A percentile compares a stretch with the other conserved stretches of the same genome.
phyloP scores from a whole-genome alignment of 192 early-diverging fungal genomes.

The Podila clonocystis region DNA sequence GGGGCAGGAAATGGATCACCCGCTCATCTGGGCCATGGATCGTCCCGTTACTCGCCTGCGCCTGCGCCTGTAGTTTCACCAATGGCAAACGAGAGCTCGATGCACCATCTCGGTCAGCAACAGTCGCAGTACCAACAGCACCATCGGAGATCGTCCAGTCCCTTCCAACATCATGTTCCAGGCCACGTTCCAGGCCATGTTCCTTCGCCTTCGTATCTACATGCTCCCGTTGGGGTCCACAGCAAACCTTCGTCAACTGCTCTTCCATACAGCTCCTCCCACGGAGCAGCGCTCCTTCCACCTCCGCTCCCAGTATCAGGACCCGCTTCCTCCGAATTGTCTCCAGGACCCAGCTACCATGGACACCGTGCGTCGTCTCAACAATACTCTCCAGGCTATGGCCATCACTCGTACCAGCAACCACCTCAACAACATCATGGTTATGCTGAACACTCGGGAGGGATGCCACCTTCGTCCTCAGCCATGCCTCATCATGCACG shows the following conservation, averaged over 20 bases:
- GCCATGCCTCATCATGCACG: conserved; percentile 13
- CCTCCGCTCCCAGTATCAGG: conserved; percentile 16
- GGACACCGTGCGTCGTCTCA: conserved; percentile 14
- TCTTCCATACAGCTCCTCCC: conserved; percentile 22
- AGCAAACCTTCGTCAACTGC: conserved; percentile 15
- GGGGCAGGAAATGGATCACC: conserved; percentile 27
- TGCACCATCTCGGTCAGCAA: conserved; percentile 10
- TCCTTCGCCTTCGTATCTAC: conserved; percentile 33
- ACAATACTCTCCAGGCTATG: neutral
- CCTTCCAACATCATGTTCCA: conserved; percentile 42
- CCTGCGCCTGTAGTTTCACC: conserved; percentile 31
- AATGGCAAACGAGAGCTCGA: conserved; percentile 13
- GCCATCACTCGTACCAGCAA: conserved; percentile 5
- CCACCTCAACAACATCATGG: conserved; percentile 3
- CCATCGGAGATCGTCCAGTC: conserved; percentile 32
- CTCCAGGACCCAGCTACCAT: conserved; percentile 17
- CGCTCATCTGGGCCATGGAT: conserved; percentile 31
- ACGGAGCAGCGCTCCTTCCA: conserved; percentile 11
- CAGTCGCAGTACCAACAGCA: conserved; percentile 29
- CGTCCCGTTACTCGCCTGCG: conserved; percentile 31
- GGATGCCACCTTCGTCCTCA: conserved; percentile 3
- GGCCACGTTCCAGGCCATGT: conserved; percentile 33
- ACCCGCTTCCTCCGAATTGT: neutral
- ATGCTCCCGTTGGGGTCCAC: conserved; percentile 5
- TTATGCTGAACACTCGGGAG: neutral